phyloP scores from a whole-genome alignment of 2,329 filamentous ascomycete species.

The Pseudogymnoascus pannorum region DNA sequence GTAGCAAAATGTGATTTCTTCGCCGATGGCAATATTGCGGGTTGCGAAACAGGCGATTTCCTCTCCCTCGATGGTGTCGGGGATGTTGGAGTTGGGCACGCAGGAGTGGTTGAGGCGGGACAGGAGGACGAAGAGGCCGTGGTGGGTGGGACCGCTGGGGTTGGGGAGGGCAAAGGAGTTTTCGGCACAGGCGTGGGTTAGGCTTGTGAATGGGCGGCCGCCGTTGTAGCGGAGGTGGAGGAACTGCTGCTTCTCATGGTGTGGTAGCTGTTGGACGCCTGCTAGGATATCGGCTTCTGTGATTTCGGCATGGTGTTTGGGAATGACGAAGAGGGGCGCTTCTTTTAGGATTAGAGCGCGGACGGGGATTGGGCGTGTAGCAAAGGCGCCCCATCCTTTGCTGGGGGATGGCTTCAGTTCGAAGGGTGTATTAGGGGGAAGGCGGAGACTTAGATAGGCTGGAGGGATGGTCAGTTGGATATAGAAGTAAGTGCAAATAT shows the following conservation, averaged over 20 bases:
- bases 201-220: neutral
- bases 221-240: neutral
- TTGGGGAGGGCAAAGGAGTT: neutral
- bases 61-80: neutral
- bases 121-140: neutral
- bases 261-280: neutral
- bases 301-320: neutral
- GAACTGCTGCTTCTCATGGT: neutral
- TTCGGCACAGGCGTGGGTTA: neutral
- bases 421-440: neutral
- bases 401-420: neutral
- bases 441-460: neutral
- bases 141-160: neutral
- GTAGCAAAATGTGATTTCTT: neutral
- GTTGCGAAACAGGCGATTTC: neutral
- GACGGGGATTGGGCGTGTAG: neutral
- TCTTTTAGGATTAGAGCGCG: neutral
- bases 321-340: neutral
- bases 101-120: neutral
- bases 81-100: neutral
- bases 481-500: neutral
- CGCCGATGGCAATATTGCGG: neutral
- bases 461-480: neutral
- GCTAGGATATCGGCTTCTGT: neutral
- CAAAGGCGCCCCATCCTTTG: neutral